Evolutionary conservation across 495 filamentous ascomycete species (phyloP).

Genomic region (Saxophila tyrrhenica): DNA sequence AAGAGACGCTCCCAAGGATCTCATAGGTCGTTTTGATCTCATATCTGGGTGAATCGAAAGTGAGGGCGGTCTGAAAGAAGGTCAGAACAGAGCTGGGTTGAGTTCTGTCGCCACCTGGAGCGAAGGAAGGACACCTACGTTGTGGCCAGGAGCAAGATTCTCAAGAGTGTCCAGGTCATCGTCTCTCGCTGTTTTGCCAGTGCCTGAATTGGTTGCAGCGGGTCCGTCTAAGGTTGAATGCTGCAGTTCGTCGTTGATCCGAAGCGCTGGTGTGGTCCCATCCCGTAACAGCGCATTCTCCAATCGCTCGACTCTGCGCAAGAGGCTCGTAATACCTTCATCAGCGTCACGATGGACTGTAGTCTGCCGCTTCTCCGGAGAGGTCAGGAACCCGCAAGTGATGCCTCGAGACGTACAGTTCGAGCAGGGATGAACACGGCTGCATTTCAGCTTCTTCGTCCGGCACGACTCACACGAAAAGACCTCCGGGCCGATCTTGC

Average conservation of each 20-base stretch:
- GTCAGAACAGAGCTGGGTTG: no score
- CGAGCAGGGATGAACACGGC: neutral
- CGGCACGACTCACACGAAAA: neutral
- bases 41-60: neutral
- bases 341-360: neutral
- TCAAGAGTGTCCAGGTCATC: neutral
- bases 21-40: neutral
- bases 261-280: neutral
- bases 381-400: neutral
- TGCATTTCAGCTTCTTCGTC: neutral
- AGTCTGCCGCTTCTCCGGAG: neutral
- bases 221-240: neutral
- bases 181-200: neutral
- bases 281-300: neutral
- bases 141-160: neutral
- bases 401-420: neutral
- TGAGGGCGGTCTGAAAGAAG: no score
- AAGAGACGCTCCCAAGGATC: neutral
- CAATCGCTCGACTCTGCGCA: neutral
- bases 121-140: no score
- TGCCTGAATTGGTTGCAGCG: neutral
- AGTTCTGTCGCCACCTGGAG: no score
- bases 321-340: neutral
- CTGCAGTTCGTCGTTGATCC: neutral
- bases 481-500: neutral